These are phyloP conservation scores for Tricholoma terreum DNA, from an alignment of 768 basidiomycete species.

Conservation along the genomic window DNA sequence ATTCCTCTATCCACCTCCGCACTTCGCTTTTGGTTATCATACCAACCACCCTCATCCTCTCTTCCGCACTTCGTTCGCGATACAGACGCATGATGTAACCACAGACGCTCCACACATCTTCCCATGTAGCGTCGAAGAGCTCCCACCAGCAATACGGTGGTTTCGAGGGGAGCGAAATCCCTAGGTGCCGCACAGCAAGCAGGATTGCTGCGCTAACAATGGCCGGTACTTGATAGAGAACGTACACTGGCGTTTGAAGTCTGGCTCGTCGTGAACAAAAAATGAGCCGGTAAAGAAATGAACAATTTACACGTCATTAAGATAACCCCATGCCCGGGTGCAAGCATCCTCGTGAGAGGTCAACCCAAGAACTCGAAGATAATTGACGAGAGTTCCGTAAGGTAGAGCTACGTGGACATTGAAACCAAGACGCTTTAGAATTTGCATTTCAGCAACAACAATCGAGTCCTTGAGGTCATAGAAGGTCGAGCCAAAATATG, in stretches of 20 bases:
- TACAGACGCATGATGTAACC: constrained; percentile 86
- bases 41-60: constrained; percentile 43
- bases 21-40: constrained; percentile 78
- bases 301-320: constrained; percentile 87
- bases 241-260: constrained; percentile 90
- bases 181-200: constrained; percentile 69
- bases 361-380: constrained; percentile 86
- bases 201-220: constrained; percentile 90
- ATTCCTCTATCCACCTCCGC: constrained; percentile 76
- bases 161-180: constrained; percentile 68
- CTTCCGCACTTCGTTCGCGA: constrained; percentile 48
- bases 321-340: constrained; percentile 85
- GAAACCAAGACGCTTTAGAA: constrained; percentile 93
- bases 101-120: constrained; percentile 83
- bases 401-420: constrained; percentile 91
- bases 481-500: constrained; percentile 84
- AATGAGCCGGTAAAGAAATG: background rate
- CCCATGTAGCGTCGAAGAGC: constrained; percentile 88
- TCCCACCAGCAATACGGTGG: constrained; percentile 87
- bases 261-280: constrained; percentile 37
- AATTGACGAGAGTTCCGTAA: constrained; percentile 93
- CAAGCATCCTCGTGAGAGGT: constrained; percentile 68
- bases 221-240: constrained; percentile 82
- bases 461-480: constrained; percentile 94
- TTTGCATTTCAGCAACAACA: constrained; percentile 95